Evolutionary conservation across 129 eudicot genomes (phyloP).

Genomic region (Tagetes patula): DNA sequence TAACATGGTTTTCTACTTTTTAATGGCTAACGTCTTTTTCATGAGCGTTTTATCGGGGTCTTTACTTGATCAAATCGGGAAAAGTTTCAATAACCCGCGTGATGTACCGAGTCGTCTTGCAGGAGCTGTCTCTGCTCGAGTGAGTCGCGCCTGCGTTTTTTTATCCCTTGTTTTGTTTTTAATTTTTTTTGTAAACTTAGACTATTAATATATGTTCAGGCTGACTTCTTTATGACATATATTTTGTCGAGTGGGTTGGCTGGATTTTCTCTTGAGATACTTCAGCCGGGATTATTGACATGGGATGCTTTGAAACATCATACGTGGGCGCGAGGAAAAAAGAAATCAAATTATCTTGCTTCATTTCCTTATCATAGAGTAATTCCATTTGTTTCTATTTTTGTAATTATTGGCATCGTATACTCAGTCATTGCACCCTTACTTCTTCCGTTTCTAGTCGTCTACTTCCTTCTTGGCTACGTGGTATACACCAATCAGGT

Average conservation of each 20-base stretch:
- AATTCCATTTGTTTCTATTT: conserved; percentile 66
- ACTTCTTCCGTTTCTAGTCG: conserved; percentile 84
- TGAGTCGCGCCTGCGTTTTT: conserved; percentile 24
- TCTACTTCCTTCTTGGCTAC: conserved; percentile 78
- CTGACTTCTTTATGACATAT: conserved; percentile 93
- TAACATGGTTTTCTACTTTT: conserved; percentile 84
- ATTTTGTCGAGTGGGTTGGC: conserved; percentile 79
- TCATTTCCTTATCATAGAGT: conserved; percentile 72
- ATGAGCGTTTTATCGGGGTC: conserved; percentile 81
- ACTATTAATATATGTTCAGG: conserved; percentile 44
- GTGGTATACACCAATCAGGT: conserved; percentile 87
- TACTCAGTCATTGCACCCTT: conserved; percentile 84
- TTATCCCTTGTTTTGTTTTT: not conserved
- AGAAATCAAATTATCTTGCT: conserved; percentile 52
- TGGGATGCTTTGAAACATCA: conserved; percentile 58
- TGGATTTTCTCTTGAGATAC: conserved; percentile 85
- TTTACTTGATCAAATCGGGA: conserved; percentile 81
- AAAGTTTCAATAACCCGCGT: conserved; percentile 60
- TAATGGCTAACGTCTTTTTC: conserved; percentile 84
- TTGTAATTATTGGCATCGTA: conserved; percentile 75
- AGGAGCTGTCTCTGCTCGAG: conserved; percentile 84
- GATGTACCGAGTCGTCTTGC: conserved; percentile 87
- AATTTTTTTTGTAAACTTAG: not conserved
- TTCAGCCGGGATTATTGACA: conserved; percentile 75
- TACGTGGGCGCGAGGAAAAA: conserved; percentile 70